phyloP scores from a whole-genome alignment of 331 rosid species.

The Arachis monticola region DNA sequence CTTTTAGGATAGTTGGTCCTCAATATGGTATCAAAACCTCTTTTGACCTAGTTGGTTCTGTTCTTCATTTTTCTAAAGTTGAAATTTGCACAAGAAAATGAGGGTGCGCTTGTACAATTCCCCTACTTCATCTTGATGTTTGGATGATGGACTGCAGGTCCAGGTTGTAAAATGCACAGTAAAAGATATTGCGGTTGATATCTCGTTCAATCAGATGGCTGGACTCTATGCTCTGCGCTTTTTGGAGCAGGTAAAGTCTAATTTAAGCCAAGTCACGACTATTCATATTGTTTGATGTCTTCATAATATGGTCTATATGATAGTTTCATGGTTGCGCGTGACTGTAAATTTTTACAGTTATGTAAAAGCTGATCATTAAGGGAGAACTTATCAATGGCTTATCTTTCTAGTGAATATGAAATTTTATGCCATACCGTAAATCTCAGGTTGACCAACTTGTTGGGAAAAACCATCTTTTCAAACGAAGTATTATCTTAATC shows the following conservation, averaged over 20 bases:
- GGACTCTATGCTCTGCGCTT: conserved; percentile 51
- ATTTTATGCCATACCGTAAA: background rate
- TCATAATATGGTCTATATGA: background rate
- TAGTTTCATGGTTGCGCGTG: background rate
- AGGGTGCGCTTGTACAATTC: background rate
- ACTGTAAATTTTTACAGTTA: background rate
- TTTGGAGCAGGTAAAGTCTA: conserved; percentile 50
- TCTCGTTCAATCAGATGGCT: conserved; percentile 59
- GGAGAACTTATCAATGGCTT: background rate
- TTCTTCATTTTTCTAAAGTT: background rate
- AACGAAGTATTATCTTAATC: conserved; percentile 53
- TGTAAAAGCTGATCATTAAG: background rate
- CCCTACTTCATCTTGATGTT: conserved; percentile 10
- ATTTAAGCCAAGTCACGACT: conserved; percentile 8
- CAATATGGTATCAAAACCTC: background rate
- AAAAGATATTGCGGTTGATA: conserved; percentile 54
- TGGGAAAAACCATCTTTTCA: conserved; percentile 54
- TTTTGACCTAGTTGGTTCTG: background rate
- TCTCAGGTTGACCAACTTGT: conserved; percentile 53
- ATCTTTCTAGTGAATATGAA: background rate
- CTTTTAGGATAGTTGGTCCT: background rate
- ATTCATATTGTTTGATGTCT: conserved; percentile 32
- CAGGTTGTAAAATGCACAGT: conserved; percentile 54
- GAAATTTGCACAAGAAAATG: background rate
- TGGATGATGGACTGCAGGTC: conserved; percentile 48